phyloP scores from a whole-genome alignment of 495 filamentous ascomycete genomes.

The Cercophora samala region DNA sequence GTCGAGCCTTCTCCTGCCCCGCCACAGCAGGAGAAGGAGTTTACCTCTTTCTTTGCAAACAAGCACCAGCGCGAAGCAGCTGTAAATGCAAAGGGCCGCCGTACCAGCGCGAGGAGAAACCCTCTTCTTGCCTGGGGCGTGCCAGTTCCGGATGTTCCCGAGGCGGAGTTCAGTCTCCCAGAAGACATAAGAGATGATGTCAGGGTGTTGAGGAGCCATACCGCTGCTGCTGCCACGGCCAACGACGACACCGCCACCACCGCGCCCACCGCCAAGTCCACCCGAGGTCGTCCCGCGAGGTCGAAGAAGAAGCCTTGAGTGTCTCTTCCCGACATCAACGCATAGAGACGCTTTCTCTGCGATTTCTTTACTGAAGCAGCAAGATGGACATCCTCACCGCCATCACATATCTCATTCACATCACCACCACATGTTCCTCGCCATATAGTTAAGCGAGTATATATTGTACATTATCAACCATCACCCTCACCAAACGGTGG shows the following conservation, averaged over 20 bases:
- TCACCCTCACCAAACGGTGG: background rate
- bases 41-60: conserved; percentile 82
- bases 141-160: conserved; percentile 67
- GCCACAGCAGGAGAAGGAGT: conserved; percentile 64
- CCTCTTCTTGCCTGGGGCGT: conserved; percentile 67
- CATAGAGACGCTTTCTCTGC: too few relatives aligned
- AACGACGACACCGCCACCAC: background rate
- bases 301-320: background rate
- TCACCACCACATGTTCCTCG: background rate
- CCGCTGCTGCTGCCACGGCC: background rate
- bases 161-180: conserved; percentile 72
- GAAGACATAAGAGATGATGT: conserved; percentile 16
- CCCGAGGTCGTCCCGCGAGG: background rate
- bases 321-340: background rate
- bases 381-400: too few relatives aligned
- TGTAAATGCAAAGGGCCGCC: conserved; percentile 52
- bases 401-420: background rate
- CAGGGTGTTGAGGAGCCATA: background rate
- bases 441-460: background rate
- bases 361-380: too few relatives aligned
- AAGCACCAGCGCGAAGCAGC: conserved; percentile 73
- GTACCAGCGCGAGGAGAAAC: conserved; percentile 9
- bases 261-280: background rate
- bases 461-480: background rate
- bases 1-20: conserved; percentile 11